Evolutionary conservation across 495 filamentous ascomycete genomes (phyloP).

Genomic region (Aspergillus sparsus): DNA sequence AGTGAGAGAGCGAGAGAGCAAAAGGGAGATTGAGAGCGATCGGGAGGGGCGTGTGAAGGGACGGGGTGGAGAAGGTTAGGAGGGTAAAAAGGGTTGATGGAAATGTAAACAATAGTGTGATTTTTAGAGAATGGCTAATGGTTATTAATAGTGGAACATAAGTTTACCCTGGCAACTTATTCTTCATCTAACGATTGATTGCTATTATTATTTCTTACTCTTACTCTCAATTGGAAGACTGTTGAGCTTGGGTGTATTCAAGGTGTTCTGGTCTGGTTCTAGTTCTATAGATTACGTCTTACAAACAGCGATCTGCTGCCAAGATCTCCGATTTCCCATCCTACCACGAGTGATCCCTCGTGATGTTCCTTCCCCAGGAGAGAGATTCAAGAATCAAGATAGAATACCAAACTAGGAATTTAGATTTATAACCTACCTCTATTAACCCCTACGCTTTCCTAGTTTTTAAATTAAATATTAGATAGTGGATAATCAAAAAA

Average conservation of each 20-base stretch:
- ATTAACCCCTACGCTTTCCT: not conserved
- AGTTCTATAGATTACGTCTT: not conserved
- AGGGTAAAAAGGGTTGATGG: not conserved
- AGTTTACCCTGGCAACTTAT: too few relatives aligned
- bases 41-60: conserved; percentile 6
- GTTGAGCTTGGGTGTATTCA: not conserved
- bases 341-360: not conserved
- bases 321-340: not conserved
- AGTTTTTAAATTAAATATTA: not conserved
- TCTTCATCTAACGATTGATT: too few relatives aligned
- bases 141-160: conserved; percentile 8
- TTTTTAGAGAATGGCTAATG: conserved; percentile 3
- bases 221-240: too few relatives aligned
- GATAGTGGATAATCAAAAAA: not conserved
- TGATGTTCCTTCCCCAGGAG: not conserved
- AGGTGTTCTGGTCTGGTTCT: not conserved
- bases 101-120: not conserved
- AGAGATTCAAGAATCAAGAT: not conserved
- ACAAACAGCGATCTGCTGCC: not conserved
- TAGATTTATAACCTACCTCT: too few relatives aligned
- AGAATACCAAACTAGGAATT: not conserved
- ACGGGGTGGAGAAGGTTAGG: not conserved
- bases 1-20: not conserved
- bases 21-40: conserved; percentile 4
- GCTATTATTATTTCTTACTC: too few relatives aligned